These are phyloP conservation scores for Davidsoniella australis DNA, from an alignment of 2,329 filamentous ascomycete genomes.

Conservation along the genomic window DNA sequence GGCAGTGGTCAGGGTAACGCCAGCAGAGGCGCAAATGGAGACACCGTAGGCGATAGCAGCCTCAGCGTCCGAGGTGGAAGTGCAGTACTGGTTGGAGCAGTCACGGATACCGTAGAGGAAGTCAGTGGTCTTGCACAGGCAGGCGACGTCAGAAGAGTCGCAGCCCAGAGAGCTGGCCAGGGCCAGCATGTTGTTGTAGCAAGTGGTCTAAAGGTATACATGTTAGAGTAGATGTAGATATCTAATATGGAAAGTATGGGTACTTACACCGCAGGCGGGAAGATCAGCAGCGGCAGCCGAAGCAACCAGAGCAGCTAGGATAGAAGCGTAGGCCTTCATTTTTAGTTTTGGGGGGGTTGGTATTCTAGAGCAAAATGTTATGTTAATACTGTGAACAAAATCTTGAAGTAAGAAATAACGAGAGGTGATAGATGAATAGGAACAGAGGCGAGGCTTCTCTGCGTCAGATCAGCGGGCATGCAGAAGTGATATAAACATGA, in stretches of 20 bases:
- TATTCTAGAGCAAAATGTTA: neutral
- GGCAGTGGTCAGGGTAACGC: conserved; percentile 6
- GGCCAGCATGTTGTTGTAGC: conserved; percentile 32
- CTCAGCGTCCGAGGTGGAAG: conserved; percentile 18
- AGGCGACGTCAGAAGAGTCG: conserved; percentile 23
- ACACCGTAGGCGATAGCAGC: conserved; percentile 24
- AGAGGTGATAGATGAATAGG: neutral
- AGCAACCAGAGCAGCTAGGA: conserved; percentile 23
- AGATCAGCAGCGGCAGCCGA: conserved; percentile 25
- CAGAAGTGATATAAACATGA: no score
- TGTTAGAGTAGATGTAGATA: neutral
- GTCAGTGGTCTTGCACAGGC: conserved; percentile 30
- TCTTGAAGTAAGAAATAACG: neutral
- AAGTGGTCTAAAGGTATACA: conserved; percentile 25
- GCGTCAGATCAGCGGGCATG: no score
- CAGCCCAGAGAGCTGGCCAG: conserved; percentile 31
- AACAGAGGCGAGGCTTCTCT: neutral
- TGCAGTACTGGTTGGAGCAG: conserved; percentile 30
- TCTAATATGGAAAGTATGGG: neutral
- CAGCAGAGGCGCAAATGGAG: conserved; percentile 20
- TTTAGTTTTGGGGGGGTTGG: conserved; percentile 19
- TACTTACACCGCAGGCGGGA: conserved; percentile 36
- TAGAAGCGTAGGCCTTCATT: conserved; percentile 35
- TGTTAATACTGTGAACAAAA: neutral
- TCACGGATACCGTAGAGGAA: conserved; percentile 34